Percentiles rank a stretch among this genome's conserved stretches.
Conservation (phyloP, 2,329 filamentous ascomycete genomes). For the Aciculosporium take region DNA sequence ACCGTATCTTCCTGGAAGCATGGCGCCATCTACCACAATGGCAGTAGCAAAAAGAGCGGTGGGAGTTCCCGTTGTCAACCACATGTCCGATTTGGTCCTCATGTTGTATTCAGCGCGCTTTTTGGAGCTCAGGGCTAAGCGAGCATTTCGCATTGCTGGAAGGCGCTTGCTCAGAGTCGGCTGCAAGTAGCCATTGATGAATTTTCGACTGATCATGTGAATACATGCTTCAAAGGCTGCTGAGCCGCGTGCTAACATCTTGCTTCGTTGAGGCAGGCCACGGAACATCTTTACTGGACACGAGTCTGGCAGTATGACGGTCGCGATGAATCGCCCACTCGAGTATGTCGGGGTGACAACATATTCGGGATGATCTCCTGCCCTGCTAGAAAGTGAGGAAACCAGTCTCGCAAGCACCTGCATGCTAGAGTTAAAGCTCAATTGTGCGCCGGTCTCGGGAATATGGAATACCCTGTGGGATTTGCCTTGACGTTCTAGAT, state of each 20-base stretch:
- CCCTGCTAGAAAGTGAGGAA: slow-evolving; percentile 36
- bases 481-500: slow-evolving; percentile 10
- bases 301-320: slow-evolving; percentile 62
- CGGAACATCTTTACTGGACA: slow-evolving; percentile 55
- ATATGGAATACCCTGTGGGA: slow-evolving; percentile 43
- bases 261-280: slow-evolving; percentile 52
- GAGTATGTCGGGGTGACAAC: slow-evolving; percentile 33
- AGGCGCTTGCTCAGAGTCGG: slow-evolving; percentile 58
- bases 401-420: slow-evolving; percentile 60
- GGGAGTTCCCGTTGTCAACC: slow-evolving; percentile 37
- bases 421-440: slow-evolving; percentile 65
- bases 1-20: slow-evolving; percentile 42
- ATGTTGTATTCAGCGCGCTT: slow-evolving; percentile 62
- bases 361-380: slow-evolving; percentile 39
- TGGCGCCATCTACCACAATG: slow-evolving; percentile 42
- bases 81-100: slow-evolving; percentile 64
- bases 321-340: slow-evolving; percentile 53
- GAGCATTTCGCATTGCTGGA: slow-evolving; percentile 75
- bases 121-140: slow-evolving; percentile 66
- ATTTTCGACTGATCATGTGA: slow-evolving; percentile 47
- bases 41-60: slow-evolving; percentile 44
- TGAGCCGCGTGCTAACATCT: slow-evolving; percentile 70
- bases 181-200: slow-evolving; percentile 60
- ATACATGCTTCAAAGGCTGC: slow-evolving; percentile 78
- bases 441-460: slow-evolving; percentile 53